Evolutionary conservation across 2,329 filamentous ascomycete genomes (phyloP).

Genomic region (Nemania sp.): DNA sequence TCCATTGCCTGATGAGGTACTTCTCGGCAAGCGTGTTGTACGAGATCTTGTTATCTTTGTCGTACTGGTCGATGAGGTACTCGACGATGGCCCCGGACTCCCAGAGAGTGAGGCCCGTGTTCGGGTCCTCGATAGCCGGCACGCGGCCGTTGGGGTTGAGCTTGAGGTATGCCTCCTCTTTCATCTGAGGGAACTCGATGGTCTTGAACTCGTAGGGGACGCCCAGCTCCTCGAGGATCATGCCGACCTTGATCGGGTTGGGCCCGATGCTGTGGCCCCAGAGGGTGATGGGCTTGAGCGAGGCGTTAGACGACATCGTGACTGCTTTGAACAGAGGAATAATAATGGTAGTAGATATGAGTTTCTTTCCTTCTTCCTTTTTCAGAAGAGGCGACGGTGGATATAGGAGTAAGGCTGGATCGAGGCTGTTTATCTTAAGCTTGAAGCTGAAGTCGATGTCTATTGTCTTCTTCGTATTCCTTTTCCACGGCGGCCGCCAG

Average conservation of each 20-base stretch:
- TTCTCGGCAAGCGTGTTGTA: slow-evolving; percentile 39
- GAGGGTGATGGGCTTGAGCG: slow-evolving; percentile 40
- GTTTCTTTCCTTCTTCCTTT: too few relatives aligned
- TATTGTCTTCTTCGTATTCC: background rate
- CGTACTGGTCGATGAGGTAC: slow-evolving; percentile 41
- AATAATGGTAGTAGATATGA: background rate
- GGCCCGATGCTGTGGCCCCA: slow-evolving; percentile 35
- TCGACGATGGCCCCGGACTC: slow-evolving; percentile 31
- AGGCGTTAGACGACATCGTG: slow-evolving; percentile 19
- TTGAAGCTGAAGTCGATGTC: background rate
- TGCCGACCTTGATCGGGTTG: slow-evolving; percentile 40
- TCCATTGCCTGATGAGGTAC: slow-evolving; percentile 48
- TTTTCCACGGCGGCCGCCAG: background rate
- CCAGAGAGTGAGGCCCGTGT: slow-evolving; percentile 29
- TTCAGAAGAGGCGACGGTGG: too few relatives aligned
- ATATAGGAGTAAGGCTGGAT: too few relatives aligned
- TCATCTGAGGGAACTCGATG: slow-evolving; percentile 22
- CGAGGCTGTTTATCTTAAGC: background rate
- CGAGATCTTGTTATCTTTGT: slow-evolving; percentile 47
- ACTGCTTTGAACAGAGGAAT: background rate
- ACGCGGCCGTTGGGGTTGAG: slow-evolving; percentile 32
- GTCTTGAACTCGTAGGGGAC: slow-evolving; percentile 36
- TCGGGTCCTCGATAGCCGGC: slow-evolving; percentile 32
- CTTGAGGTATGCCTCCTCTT: slow-evolving; percentile 18
- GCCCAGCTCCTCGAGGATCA: slow-evolving; percentile 40